phyloP scores from a whole-genome alignment of 225 moss, liverwort and hornwort genomes.

The Physcomitrium patens region DNA sequence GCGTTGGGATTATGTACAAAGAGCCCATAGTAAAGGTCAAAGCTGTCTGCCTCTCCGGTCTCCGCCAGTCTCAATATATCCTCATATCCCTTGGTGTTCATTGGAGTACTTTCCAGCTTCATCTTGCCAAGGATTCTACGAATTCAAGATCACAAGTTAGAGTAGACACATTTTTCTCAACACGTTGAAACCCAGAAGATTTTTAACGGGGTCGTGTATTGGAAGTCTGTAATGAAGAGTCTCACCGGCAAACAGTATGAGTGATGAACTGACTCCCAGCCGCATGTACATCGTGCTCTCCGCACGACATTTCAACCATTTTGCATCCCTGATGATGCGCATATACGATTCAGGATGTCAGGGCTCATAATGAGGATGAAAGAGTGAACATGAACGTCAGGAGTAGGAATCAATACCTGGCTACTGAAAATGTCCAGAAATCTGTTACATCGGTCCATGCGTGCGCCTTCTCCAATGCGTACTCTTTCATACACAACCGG shows the following conservation, averaged over 20 bases:
- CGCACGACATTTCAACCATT: conserved; percentile 81
- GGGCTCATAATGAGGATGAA: background rate
- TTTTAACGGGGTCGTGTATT: background rate
- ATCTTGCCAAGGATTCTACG: conserved; percentile 63
- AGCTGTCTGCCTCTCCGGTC: conserved; percentile 62
- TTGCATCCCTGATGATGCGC: conserved; percentile 58
- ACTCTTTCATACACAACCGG: conserved; percentile 77
- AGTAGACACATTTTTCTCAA: background rate
- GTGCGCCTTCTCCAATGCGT: conserved; percentile 56
- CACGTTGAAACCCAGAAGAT: background rate
- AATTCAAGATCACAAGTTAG: conserved; percentile 2
- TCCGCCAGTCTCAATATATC: conserved; percentile 64
- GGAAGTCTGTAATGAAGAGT: background rate
- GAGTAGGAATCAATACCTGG: conserved; percentile 47
- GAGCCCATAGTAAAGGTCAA: conserved; percentile 80
- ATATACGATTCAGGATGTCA: conserved; percentile 1
- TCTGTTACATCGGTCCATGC: conserved; percentile 49
- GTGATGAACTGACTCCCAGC: conserved; percentile 80
- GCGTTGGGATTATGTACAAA: conserved; percentile 76
- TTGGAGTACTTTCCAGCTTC: conserved; percentile 64
- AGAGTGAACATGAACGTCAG: conserved; percentile 3
- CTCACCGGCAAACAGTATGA: conserved; percentile 75
- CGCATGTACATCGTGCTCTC: conserved; percentile 73
- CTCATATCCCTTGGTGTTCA: conserved; percentile 75
- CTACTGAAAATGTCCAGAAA: conserved; percentile 64